phyloP scores from a whole-genome alignment of 192 early-diverging fungal species.

The Jimgerdemannia flammicorona region DNA sequence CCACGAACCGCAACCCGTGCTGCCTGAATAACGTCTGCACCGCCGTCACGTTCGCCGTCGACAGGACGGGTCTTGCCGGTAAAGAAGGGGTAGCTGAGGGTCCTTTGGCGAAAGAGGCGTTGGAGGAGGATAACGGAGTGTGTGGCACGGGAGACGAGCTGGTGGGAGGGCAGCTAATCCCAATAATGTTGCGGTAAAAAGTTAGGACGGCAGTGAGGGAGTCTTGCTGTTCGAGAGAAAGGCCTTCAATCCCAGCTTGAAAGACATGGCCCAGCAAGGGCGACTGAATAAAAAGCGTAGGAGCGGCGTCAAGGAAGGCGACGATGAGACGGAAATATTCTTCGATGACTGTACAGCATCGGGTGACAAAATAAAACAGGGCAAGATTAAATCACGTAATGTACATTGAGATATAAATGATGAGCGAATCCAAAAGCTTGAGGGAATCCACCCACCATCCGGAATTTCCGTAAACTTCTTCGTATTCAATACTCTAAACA shows the following conservation, averaged over 20 bases:
- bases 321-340: constrained; percentile 67
- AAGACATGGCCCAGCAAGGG: constrained; percentile 51
- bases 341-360: constrained; percentile 56
- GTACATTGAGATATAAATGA: no score
- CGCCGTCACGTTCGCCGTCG: constrained; percentile 6
- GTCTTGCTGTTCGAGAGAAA: constrained; percentile 46
- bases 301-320: constrained; percentile 43
- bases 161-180: constrained; percentile 14
- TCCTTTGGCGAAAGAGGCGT: background rate
- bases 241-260: constrained; percentile 59
- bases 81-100: constrained; percentile 1
- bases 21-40: constrained; percentile 36
- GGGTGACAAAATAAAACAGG: background rate
- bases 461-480: constrained; percentile 53
- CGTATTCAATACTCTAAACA: constrained; percentile 57
- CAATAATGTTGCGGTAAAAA: constrained; percentile 44
- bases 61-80: constrained; percentile 11
- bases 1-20: constrained; percentile 37
- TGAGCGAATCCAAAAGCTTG: background rate
- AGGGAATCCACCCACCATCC: constrained; percentile 52
- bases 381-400: no score
- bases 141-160: constrained; percentile 7
- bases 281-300: constrained; percentile 52
- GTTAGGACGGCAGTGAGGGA: constrained; percentile 45
- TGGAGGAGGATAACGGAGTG: constrained; percentile 3